phyloP scores from a whole-genome alignment of 371 early-diverging fungal genomes.

The Mucor lusitanicus region DNA sequence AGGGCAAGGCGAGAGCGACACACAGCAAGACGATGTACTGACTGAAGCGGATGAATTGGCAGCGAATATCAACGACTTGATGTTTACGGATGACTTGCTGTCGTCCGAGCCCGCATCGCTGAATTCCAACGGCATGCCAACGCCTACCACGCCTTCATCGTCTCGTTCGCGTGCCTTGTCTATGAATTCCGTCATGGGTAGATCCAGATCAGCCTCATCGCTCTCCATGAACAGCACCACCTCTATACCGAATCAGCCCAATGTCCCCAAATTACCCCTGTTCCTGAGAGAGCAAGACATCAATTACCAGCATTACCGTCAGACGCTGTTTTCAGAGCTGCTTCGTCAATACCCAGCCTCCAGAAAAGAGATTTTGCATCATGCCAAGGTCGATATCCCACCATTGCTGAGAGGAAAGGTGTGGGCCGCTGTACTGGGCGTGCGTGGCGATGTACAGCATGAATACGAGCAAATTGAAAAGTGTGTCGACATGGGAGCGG shows the following conservation, averaged over 20 bases:
- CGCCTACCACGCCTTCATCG: slow-evolving; percentile 40
- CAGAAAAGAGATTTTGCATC: slow-evolving; percentile 63
- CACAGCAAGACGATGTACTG: neutral
- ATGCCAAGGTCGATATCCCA: slow-evolving; percentile 77
- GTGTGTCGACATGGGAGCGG: slow-evolving; percentile 50
- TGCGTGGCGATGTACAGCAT: slow-evolving; percentile 62
- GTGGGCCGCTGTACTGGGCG: slow-evolving; percentile 80
- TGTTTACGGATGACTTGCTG: slow-evolving; percentile 30
- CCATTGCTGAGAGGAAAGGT: slow-evolving; percentile 71
- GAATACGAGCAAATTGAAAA: slow-evolving; percentile 64
- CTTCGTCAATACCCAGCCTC: slow-evolving; percentile 74
- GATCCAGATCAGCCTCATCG: slow-evolving; percentile 42
- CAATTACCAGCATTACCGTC: slow-evolving; percentile 68
- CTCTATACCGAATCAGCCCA: slow-evolving; percentile 24
- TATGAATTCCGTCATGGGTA: slow-evolving; percentile 23
- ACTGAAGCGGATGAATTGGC: slow-evolving; percentile 22
- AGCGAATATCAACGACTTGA: slow-evolving; percentile 19
- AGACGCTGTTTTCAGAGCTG: slow-evolving; percentile 63
- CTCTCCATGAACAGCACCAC: slow-evolving; percentile 30
- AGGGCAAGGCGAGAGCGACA: neutral
- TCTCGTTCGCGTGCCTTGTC: slow-evolving; percentile 28
- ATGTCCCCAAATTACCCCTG: slow-evolving; percentile 45
- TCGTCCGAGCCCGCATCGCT: neutral
- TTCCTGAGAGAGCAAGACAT: slow-evolving; percentile 70
- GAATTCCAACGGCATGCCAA: neutral